phyloP scores from a whole-genome alignment of 805 yeast species.

The Saturnispora diversa region DNA sequence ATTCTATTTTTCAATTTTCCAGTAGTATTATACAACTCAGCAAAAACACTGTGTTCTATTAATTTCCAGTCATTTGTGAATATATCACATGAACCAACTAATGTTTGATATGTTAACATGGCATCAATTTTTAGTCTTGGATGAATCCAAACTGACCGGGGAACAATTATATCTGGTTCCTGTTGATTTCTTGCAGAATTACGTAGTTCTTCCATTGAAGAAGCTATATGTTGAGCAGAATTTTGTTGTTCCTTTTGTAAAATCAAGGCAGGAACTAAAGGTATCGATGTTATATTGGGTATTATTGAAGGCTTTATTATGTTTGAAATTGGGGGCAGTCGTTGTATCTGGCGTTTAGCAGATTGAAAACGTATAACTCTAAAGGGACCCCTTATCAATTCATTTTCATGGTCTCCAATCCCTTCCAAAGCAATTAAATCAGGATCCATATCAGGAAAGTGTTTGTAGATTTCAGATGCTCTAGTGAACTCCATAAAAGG shows the following conservation, averaged over 20 bases:
- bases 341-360: background rate
- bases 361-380: slow-evolving; percentile 10
- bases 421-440: slow-evolving; percentile 27
- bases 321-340: slow-evolving; percentile 1
- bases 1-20: slow-evolving; percentile 17
- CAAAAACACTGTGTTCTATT: slow-evolving; percentile 24
- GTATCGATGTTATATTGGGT: background rate
- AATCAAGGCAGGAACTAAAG: background rate
- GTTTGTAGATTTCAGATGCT: slow-evolving; percentile 27
- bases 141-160: slow-evolving; percentile 30
- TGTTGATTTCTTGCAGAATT: background rate
- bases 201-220: slow-evolving; percentile 1
- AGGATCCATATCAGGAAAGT: slow-evolving; percentile 33
- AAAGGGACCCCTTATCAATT: slow-evolving; percentile 28
- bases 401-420: slow-evolving; percentile 19
- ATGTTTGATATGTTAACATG: slow-evolving; percentile 23
- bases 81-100: slow-evolving; percentile 21
- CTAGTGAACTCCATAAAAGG: slow-evolving; percentile 37
- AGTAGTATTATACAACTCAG: slow-evolving; percentile 19
- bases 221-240: slow-evolving; percentile 1
- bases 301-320: background rate
- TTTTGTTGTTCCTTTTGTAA: background rate
- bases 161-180: slow-evolving; percentile 16
- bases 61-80: slow-evolving; percentile 18
- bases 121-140: slow-evolving; percentile 28